A percentile compares a stretch with the other conserved stretches of the same genome.
Conservation (phyloP, 331 rosid species). For the Malus hybrid region DNA sequence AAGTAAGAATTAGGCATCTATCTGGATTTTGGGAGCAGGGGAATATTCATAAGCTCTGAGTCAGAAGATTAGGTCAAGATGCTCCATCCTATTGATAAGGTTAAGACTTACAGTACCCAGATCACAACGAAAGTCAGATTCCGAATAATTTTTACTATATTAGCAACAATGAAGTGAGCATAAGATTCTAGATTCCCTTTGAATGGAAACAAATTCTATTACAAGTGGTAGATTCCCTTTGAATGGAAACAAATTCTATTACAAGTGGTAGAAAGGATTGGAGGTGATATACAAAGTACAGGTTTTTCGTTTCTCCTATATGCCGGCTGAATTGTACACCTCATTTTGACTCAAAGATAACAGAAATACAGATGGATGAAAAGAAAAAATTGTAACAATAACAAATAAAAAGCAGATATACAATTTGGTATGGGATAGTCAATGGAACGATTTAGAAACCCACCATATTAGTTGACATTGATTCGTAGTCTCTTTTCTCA, state of each 20-base stretch:
- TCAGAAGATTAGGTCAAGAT: background rate
- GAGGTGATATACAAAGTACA: conserved; percentile 24
- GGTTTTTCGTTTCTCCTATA: conserved; percentile 16
- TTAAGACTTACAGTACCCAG: background rate
- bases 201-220: conserved; percentile 7
- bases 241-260: too few species aligned
- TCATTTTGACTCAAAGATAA: conserved; percentile 30
- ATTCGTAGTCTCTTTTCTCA: conserved; percentile 20
- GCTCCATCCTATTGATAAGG: background rate
- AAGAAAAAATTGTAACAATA: conserved; percentile 4
- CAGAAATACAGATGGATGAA: conserved; percentile 21
- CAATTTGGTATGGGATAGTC: conserved; percentile 34
- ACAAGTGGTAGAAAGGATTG: conserved; percentile 17
- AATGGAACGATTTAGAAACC: conserved; percentile 23
- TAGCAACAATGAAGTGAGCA: background rate
- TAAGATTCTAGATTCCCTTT: background rate
- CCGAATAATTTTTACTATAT: background rate
- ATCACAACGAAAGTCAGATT: background rate
- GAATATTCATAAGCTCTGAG: background rate
- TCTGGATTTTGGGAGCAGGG: background rate
- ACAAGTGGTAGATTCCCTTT: background rate
- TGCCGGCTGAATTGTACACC: conserved; percentile 46
- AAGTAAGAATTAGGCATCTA: background rate
- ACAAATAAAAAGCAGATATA: conserved; percentile 23
- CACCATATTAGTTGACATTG: conserved; percentile 17